These are phyloP conservation scores for Hemileccinum rubropunctum DNA, from an alignment of 768 basidiomycete species.

Conservation along the genomic window DNA sequence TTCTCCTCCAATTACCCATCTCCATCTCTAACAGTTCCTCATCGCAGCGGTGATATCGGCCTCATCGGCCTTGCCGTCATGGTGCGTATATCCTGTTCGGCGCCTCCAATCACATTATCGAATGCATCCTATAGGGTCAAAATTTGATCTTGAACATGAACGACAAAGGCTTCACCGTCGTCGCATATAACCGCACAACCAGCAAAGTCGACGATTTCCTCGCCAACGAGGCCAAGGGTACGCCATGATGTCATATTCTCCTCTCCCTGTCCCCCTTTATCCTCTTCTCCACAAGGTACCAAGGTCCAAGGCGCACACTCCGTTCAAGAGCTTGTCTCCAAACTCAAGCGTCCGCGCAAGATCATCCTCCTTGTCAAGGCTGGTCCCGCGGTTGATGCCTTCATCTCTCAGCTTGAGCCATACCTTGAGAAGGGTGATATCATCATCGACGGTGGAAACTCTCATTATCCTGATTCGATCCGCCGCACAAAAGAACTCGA, in stretches of 20 bases:
- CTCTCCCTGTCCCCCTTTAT: constrained; percentile 15
- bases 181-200: constrained; percentile 95
- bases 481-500: constrained; percentile 93
- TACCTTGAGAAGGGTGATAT: constrained; percentile 95
- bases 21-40: constrained; percentile 22
- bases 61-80: constrained; percentile 99
- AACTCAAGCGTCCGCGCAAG: constrained; percentile 94
- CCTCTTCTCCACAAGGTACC: constrained; percentile 59
- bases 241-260: constrained; percentile 31
- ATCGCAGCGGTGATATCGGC: constrained; percentile 87
- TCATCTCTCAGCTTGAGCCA: constrained; percentile 87
- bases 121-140: constrained; percentile 64
- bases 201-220: constrained; percentile 96
- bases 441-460: constrained; percentile 99
- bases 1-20: neutral
- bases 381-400: constrained; percentile 91
- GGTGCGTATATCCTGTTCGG: constrained; percentile 47
- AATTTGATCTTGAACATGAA: constrained; percentile 99
- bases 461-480: constrained; percentile 97
- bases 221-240: constrained; percentile 96
- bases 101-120: constrained; percentile 8
- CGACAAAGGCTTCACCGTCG: constrained; percentile 98
- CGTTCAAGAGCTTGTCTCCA: constrained; percentile 83
- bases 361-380: constrained; percentile 99
- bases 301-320: constrained; percentile 95